These are phyloP conservation scores for Leccinum longicurvipes DNA, from an alignment of 768 basidiomycete genomes.

Conservation along the genomic window DNA sequence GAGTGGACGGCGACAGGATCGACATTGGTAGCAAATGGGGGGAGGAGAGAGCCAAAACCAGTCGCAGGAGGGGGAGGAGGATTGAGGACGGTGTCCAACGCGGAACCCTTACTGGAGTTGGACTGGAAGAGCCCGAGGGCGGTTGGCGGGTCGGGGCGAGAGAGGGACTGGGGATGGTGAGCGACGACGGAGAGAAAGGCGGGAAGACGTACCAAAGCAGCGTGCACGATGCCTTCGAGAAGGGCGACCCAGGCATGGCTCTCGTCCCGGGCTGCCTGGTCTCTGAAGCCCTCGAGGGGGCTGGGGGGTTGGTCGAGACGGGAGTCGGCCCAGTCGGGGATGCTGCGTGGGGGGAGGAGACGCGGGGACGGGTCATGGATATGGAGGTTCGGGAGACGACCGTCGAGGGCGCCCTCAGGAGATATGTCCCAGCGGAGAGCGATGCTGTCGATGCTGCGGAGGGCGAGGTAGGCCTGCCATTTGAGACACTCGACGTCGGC, in stretches of 20 bases:
- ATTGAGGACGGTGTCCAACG: slow-evolving; percentile 48
- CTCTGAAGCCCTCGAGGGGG: slow-evolving; percentile 64
- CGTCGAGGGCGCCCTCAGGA: slow-evolving; percentile 65
- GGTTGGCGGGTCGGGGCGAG: slow-evolving; percentile 44
- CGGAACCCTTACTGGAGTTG: slow-evolving; percentile 22
- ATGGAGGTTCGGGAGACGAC: slow-evolving; percentile 68
- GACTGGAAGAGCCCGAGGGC: slow-evolving; percentile 42
- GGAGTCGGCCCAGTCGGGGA: slow-evolving; percentile 72
- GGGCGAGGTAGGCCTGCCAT: slow-evolving; percentile 79
- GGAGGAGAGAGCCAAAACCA: slow-evolving; percentile 63
- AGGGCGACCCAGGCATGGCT: slow-evolving; percentile 81
- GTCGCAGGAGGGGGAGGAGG: slow-evolving; percentile 70
- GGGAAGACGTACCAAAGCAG: slow-evolving; percentile 56
- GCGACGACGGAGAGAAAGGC: neutral
- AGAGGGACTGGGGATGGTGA: slow-evolving; percentile 40
- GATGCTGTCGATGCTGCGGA: slow-evolving; percentile 50
- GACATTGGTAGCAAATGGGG: slow-evolving; percentile 57
- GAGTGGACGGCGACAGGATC: slow-evolving; percentile 47
- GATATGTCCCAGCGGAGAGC: slow-evolving; percentile 65
- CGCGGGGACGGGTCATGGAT: slow-evolving; percentile 45
- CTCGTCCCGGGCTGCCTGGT: slow-evolving; percentile 61
- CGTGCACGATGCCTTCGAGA: slow-evolving; percentile 73
- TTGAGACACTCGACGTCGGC: slow-evolving; percentile 83
- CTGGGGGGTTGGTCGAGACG: slow-evolving; percentile 40
- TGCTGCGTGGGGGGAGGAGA: slow-evolving; percentile 61